Base-by-base conservation (phyloP, 164 flowering plant genomes). In the Saururus chinensis region DNA sequence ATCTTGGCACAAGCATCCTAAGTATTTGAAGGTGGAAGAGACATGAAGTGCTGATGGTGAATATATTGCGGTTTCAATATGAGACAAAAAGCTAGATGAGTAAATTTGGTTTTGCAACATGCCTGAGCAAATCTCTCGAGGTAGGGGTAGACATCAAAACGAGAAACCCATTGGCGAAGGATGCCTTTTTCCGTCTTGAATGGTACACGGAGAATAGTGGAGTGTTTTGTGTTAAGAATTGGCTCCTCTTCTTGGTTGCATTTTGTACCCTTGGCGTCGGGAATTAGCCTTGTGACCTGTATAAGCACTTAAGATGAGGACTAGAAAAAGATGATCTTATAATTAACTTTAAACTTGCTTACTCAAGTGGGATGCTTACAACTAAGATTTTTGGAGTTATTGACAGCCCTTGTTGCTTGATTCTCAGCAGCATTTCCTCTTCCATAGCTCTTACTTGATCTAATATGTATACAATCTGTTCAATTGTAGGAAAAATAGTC, bases 391-490 rank as follows among this genome's bases (percentile, higher is more conserved):
- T 92, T 69, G 99, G 99, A 76, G 80, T 87, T 57, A 80, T 68
- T 52, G 57, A 56, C n/a, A 91, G 79, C 21, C 97, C 97, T 75
- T 95, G 97, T 68, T 80, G 83, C 80, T 83, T 84, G 35, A 88
- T 84, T 67, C 96, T 79, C 25, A 64, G 74, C 6, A 91, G 83
- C 69, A 95, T 24, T 70, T 89, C 99, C 60, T 89, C 89, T 72
- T 95, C 99, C 40, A 95, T 40, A 20, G 99, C 96, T 64, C 78
- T 79, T 10, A 95, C 96, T 95, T 95, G 97, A 80, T 95, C 97
- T 51, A 95, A 77, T 66, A 95, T 92, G 74, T 95, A 95, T 64
- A 95, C 97, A 40, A 93, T 82, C 98, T 92, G 75, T 62, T 63
- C 64, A 49, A 49, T 20, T 23, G 40, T 41, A 20, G 21, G 57